phyloP scores from a whole-genome alignment of 106 monocot species.

The Narthecium ossifragum region DNA sequence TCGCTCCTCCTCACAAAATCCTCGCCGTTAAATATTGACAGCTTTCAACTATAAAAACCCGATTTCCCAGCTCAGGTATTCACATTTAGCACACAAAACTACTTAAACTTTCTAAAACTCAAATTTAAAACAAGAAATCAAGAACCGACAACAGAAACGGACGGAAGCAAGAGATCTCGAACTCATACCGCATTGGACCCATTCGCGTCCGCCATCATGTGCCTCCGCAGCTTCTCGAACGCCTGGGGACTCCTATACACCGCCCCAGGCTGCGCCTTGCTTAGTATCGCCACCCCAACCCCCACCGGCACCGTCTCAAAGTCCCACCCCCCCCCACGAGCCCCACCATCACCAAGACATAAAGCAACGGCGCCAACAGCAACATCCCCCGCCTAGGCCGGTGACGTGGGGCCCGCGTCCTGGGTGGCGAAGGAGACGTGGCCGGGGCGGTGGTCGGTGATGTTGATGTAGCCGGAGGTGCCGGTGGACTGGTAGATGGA shows the following conservation, averaged over 20 bases:
- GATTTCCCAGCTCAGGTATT: not conserved
- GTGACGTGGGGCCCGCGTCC: too few relatives aligned
- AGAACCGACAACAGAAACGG: not conserved
- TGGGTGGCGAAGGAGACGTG: too few relatives aligned
- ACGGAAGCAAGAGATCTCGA: not conserved
- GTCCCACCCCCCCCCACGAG: slow-evolving; percentile 32
- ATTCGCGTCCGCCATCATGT: slow-evolving; percentile 51
- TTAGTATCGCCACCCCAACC: slow-evolving; percentile 37
- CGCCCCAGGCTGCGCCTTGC: slow-evolving; percentile 48
- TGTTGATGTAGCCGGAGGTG: too few relatives aligned
- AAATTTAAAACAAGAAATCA: not conserved
- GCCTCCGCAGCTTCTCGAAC: slow-evolving; percentile 62
- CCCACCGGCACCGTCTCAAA: slow-evolving; percentile 25
- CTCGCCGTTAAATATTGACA: not conserved
- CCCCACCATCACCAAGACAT: slow-evolving; percentile 46
- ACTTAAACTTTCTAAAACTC: not conserved
- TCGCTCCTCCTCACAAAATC: not conserved
- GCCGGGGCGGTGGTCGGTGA: too few relatives aligned
- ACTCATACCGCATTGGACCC: slow-evolving; percentile 53
- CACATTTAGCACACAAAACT: not conserved
- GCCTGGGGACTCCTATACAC: slow-evolving; percentile 66
- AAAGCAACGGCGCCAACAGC: slow-evolving; percentile 50
- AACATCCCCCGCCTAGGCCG: slow-evolving; percentile 48
- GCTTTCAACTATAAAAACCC: not conserved
- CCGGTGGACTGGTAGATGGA: too few relatives aligned